These are phyloP conservation scores for Sindora glabra DNA, from an alignment of 306 rosid species.

Conservation along the genomic window DNA sequence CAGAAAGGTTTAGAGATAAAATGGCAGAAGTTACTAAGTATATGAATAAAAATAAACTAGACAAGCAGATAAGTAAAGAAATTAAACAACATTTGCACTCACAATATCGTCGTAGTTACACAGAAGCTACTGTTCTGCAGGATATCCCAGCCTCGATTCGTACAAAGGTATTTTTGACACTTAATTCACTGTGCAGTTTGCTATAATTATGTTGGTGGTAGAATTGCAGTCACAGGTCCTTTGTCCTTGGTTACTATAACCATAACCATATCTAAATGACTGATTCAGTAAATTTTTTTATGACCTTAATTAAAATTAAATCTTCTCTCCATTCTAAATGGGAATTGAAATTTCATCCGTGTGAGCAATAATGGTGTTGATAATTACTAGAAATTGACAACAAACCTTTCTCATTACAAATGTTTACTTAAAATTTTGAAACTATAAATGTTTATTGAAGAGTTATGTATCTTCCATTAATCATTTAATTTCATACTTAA, in stretches of 20 bases:
- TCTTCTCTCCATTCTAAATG: neutral
- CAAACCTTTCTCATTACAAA: neutral
- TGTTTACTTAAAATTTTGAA: neutral
- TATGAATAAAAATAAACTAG: conserved; percentile 37
- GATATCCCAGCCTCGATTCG: conserved; percentile 52
- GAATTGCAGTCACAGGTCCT: neutral
- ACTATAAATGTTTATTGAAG: neutral
- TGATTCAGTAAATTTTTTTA: neutral
- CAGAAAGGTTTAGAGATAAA: conserved; percentile 58
- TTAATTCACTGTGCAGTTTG: neutral
- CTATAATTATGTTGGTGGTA: neutral
- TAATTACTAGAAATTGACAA: neutral
- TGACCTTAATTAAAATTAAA: neutral
- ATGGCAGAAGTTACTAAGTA: conserved; percentile 46
- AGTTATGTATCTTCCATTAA: neutral
- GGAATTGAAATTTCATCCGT: neutral
- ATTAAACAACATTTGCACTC: conserved; percentile 43
- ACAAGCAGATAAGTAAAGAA: conserved; percentile 20
- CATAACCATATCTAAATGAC: neutral
- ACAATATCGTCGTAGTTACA: conserved; percentile 39
- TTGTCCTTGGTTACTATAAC: neutral
- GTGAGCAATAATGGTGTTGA: neutral
- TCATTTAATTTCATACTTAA: neutral
- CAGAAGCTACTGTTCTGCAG: conserved; percentile 34
- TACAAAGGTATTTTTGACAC: conserved; percentile 30